Evolutionary conservation across 176 grass and related monocot genomes (phyloP).

Genomic region (Ananas comosus): DNA sequence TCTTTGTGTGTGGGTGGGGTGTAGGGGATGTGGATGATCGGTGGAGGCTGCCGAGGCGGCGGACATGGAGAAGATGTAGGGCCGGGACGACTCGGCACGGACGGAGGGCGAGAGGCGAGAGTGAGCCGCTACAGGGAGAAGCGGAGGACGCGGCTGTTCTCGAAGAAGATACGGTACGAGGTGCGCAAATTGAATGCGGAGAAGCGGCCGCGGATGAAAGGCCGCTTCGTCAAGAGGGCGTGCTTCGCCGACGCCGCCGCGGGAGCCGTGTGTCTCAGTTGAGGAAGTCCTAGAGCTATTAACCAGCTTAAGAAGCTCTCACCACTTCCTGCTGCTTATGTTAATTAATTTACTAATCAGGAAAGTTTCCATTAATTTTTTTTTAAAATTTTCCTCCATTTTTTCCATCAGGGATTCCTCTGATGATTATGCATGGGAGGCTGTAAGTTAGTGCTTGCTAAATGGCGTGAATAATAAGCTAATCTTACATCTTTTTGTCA

Average conservation of each 20-base stretch:
- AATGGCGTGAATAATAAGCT: slow-evolving; percentile 1
- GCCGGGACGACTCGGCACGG: slow-evolving; percentile 11
- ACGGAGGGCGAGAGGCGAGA: slow-evolving; percentile 47
- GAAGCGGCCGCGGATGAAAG: slow-evolving; percentile 96
- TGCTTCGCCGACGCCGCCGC: not conserved
- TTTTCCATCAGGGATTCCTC: not conserved
- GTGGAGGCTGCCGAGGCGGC: slow-evolving; percentile 16
- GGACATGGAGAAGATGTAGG: not conserved
- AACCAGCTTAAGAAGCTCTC: not conserved
- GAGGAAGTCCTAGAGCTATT: not conserved
- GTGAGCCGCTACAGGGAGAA: slow-evolving; percentile 90
- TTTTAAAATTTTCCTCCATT: not conserved
- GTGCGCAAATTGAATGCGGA: slow-evolving; percentile 96
- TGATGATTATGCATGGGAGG: not conserved
- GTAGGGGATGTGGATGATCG: slow-evolving; percentile 42
- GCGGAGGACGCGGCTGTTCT: slow-evolving; percentile 84
- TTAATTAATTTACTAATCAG: not conserved
- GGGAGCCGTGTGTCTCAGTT: not conserved
- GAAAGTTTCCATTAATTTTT: not conserved
- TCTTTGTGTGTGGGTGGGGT: not conserved
- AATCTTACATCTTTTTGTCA: not conserved
- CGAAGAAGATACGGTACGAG: slow-evolving; percentile 99
- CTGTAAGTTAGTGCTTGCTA: not conserved
- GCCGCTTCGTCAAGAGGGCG: slow-evolving; percentile 79
- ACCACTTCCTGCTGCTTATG: not conserved